Percentiles rank a stretch among this genome's conserved stretches.
phyloP scores from a whole-genome alignment of 768 basidiomycete genomes.

The Leccinum broughii region DNA sequence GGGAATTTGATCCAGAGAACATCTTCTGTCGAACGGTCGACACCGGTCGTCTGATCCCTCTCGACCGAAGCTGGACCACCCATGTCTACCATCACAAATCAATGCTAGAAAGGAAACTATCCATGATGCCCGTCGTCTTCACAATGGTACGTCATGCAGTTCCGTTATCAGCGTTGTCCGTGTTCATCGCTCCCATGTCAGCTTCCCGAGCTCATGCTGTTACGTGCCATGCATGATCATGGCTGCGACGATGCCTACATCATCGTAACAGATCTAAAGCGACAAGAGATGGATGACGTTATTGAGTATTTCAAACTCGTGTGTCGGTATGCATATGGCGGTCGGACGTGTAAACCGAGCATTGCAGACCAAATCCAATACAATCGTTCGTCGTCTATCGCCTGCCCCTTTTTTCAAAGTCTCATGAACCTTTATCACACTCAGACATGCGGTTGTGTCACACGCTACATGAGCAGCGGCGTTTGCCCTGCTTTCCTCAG shows the following conservation, averaged over 20 bases:
- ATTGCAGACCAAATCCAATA: constrained; percentile 67
- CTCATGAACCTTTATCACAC: constrained; percentile 8
- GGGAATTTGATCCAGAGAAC: constrained; percentile 76
- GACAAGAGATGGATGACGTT: constrained; percentile 78
- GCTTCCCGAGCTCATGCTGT: constrained; percentile 78
- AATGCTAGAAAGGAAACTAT: constrained; percentile 68
- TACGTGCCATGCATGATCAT: constrained; percentile 78
- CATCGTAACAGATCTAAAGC: constrained; percentile 76
- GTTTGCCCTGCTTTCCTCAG: constrained; percentile 81
- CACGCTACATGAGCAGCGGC: constrained; percentile 62
- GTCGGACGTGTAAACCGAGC: constrained; percentile 59
- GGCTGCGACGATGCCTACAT: constrained; percentile 79
- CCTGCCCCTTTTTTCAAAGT: not conserved
- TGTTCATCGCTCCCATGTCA: constrained; percentile 28
- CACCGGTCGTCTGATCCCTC: constrained; percentile 73
- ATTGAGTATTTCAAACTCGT: constrained; percentile 79
- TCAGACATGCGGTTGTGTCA: constrained; percentile 68
- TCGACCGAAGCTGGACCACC: constrained; percentile 81
- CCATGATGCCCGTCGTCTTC: constrained; percentile 80
- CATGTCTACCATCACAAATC: constrained; percentile 78
- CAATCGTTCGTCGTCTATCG: constrained; percentile 54
- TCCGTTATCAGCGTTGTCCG: not conserved
- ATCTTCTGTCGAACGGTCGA: constrained; percentile 79
- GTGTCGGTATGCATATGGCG: constrained; percentile 63
- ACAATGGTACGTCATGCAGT: constrained; percentile 58